phyloP scores from a whole-genome alignment of 495 filamentous ascomycete species.

The Penicillium coprophilum region DNA sequence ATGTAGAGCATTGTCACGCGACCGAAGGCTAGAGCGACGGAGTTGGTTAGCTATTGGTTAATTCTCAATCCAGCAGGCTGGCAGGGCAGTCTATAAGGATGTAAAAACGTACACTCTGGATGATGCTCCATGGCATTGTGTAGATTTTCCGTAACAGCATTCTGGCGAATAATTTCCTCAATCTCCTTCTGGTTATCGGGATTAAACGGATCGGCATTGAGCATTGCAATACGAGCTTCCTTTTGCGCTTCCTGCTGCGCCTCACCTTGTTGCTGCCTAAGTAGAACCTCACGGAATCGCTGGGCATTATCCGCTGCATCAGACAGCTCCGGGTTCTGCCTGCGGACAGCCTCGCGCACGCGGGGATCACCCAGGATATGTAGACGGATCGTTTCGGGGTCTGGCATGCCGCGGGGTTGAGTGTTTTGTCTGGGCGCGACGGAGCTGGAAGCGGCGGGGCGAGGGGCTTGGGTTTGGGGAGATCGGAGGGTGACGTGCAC shows the following conservation, averaged over 20 bases:
- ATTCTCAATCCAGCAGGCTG: neutral
- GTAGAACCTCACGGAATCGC: conserved; percentile 69
- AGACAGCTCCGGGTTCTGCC: conserved; percentile 71
- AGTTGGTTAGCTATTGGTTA: conserved; percentile 19
- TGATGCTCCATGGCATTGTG: conserved; percentile 95
- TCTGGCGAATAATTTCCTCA: conserved; percentile 93
- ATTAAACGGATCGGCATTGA: conserved; percentile 93
- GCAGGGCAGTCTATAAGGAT: too few species aligned
- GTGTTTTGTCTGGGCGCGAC: conserved; percentile 40
- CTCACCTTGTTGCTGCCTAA: conserved; percentile 64
- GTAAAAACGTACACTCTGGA: conserved; percentile 72
- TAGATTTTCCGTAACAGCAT: conserved; percentile 88
- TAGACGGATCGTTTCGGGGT: conserved; percentile 80
- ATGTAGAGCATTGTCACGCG: conserved; percentile 95
- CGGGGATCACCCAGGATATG: conserved; percentile 78
- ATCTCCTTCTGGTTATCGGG: conserved; percentile 87
- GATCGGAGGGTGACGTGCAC: conserved; percentile 61
- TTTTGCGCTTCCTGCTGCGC: conserved; percentile 69
- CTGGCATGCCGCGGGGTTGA: conserved; percentile 46
- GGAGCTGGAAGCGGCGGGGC: conserved; percentile 29
- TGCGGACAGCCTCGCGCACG: conserved; percentile 64
- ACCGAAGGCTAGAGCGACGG: conserved; percentile 70
- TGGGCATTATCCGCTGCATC: conserved; percentile 74
- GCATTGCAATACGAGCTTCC: conserved; percentile 70
- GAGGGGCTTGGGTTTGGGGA: conserved; percentile 8